Evolutionary conservation across 2,329 filamentous ascomycete species (phyloP).

Genomic region (Verticillium tricorpus): DNA sequence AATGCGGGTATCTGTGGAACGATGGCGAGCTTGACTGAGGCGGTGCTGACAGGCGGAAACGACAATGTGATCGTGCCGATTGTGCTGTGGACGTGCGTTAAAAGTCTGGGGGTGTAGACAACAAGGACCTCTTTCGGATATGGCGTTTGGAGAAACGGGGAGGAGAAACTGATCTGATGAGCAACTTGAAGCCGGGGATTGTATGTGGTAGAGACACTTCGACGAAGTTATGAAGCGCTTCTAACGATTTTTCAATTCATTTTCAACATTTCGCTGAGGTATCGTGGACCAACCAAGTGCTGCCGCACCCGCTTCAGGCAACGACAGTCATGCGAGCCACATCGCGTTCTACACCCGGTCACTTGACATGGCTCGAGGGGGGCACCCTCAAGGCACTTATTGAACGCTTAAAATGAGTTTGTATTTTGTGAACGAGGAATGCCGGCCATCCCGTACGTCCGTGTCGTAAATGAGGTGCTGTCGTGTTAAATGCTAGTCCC

Average conservation of each 20-base stretch:
- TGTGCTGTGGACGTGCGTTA: constrained; percentile 86
- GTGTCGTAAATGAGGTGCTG: not conserved
- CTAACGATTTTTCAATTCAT: not conserved
- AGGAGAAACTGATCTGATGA: not conserved
- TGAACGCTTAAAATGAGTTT: not conserved
- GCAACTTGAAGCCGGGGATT: not conserved
- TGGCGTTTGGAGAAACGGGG: not conserved
- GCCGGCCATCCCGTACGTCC: not conserved
- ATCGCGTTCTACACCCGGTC: too few relatives aligned
- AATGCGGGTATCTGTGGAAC: constrained; percentile 71
- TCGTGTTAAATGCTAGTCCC: not conserved
- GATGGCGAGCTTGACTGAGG: constrained; percentile 86
- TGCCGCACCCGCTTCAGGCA: too few relatives aligned
- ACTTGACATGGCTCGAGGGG: not conserved
- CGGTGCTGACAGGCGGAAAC: constrained; percentile 92
- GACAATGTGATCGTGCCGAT: constrained; percentile 97
- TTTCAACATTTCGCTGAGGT: too few relatives aligned
- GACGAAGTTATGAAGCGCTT: constrained; percentile 1
- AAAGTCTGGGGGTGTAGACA: constrained; percentile 60
- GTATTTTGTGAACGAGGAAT: not conserved
- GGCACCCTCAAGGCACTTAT: too few relatives aligned
- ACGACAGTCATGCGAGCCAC: too few relatives aligned
- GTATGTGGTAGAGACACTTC: not conserved
- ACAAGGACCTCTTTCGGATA: not conserved
- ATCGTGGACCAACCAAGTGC: too few relatives aligned